Conservation (phyloP, 2,329 filamentous ascomycete species). For the Penicillium sp. region DNA sequence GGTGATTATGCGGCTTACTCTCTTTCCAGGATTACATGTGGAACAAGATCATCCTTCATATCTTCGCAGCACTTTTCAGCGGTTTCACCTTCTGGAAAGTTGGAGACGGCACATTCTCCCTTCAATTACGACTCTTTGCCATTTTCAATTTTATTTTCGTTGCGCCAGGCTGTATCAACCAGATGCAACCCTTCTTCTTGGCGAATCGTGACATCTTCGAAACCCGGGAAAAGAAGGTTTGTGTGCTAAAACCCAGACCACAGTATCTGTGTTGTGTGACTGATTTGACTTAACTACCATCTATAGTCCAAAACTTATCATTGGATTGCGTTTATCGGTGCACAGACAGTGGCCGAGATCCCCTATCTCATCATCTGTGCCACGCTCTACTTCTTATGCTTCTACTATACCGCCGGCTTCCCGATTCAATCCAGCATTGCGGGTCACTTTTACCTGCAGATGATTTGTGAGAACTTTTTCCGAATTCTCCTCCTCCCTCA, state of each 20-base stretch:
- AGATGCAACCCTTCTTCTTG: conserved; percentile 62
- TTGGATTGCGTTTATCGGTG: conserved; percentile 62
- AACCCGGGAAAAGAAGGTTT: conserved; percentile 58
- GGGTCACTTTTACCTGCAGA: conserved; percentile 44
- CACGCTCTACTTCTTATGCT: conserved; percentile 53
- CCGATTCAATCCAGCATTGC: conserved; percentile 35
- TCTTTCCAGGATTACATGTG: conserved; percentile 43
- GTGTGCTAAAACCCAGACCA: background rate
- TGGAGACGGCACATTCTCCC: conserved; percentile 52
- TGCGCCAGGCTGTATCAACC: conserved; percentile 59
- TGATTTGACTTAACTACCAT: background rate
- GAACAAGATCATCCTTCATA: conserved; percentile 55
- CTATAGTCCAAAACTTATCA: conserved; percentile 58
- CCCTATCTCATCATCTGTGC: conserved; percentile 51
- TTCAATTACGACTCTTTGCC: conserved; percentile 61
- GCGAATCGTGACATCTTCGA: conserved; percentile 61
- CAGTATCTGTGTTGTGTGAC: background rate
- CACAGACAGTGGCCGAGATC: conserved; percentile 52
- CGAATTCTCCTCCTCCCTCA: background rate
- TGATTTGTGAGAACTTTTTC: conserved; percentile 35
- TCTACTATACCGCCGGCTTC: conserved; percentile 61
- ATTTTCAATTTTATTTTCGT: conserved; percentile 67
- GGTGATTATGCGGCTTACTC: background rate
- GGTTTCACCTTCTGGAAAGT: conserved; percentile 66
- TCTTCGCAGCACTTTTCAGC: conserved; percentile 59